phyloP scores from a whole-genome alignment of 2,329 filamentous ascomycete species.

The Ampelomyces quisqualis region DNA sequence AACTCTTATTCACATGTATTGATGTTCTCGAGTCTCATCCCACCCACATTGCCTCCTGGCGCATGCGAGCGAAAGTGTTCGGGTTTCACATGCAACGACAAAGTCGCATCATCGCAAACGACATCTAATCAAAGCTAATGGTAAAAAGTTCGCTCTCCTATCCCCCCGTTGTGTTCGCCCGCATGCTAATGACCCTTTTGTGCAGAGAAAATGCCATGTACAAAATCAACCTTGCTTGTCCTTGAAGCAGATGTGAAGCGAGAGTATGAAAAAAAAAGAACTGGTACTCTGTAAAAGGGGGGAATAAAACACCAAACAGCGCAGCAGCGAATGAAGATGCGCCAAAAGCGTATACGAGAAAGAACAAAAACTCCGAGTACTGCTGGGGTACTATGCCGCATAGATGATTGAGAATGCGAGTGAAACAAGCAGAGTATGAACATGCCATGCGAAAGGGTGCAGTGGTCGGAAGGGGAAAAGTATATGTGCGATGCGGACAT shows the following conservation, averaged over 20 bases:
- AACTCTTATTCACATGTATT: background rate
- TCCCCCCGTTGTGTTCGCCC: too few species aligned
- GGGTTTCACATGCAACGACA: too few species aligned
- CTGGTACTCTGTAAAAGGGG: background rate
- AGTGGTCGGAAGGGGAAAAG: background rate
- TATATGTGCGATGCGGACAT: background rate
- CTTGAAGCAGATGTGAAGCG: background rate
- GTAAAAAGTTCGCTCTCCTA: too few species aligned
- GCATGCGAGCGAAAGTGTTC: too few species aligned
- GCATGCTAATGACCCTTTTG: too few species aligned
- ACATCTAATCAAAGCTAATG: too few species aligned
- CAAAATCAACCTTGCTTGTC: too few species aligned
- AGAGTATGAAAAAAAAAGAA: background rate
- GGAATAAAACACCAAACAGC: constrained; percentile 1
- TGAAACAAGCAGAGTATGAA: background rate
- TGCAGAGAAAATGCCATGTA: too few species aligned
- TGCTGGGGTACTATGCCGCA: constrained; percentile 5
- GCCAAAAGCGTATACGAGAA: background rate
- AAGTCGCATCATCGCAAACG: too few species aligned
- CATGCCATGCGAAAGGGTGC: background rate
- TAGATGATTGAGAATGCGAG: background rate
- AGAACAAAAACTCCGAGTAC: constrained; percentile 4
- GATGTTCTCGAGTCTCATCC: background rate
- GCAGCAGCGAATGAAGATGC: constrained; percentile 1
- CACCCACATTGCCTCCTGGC: too few species aligned